Percentiles rank a stretch among this genome's conserved stretches.
These are phyloP conservation scores for Diospyros kaki DNA, from an alignment of 148 eudicot species.

Conservation along the genomic window DNA sequence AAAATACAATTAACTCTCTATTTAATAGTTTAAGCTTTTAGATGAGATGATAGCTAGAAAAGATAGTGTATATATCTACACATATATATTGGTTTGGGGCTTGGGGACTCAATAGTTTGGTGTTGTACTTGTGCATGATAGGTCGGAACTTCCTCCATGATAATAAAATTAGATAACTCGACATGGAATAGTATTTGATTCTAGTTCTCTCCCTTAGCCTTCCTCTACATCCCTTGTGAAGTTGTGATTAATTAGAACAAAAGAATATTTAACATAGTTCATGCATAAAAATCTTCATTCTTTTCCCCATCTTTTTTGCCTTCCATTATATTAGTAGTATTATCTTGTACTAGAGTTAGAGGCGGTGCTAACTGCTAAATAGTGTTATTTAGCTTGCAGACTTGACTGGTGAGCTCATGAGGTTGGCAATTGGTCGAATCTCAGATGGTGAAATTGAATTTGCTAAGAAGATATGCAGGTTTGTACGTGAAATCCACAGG, in stretches of 20 bases:
- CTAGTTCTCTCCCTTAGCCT: background rate
- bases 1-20: no score
- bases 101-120: no score
- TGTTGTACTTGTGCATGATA: background rate
- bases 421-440: constrained; percentile 92
- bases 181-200: background rate
- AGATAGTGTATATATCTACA: no score
- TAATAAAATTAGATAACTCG: background rate
- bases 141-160: constrained; percentile 1
- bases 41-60: no score
- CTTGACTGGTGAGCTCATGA: constrained; percentile 97
- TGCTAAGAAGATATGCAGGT: constrained; percentile 84
- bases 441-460: constrained; percentile 91
- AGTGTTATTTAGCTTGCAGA: constrained; percentile 73
- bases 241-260: background rate
- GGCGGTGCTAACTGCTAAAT: constrained; percentile 7
- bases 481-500: constrained; percentile 81
- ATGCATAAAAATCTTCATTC: background rate
- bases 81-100: no score
- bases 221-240: no score
- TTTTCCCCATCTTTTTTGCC: background rate
- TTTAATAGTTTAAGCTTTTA: no score
- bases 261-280: background rate
- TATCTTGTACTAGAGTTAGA: constrained; percentile 2
- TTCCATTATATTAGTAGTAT: background rate